phyloP scores from a whole-genome alignment of 2,329 filamentous ascomycete genomes.

The Xylariaceae sp. region DNA sequence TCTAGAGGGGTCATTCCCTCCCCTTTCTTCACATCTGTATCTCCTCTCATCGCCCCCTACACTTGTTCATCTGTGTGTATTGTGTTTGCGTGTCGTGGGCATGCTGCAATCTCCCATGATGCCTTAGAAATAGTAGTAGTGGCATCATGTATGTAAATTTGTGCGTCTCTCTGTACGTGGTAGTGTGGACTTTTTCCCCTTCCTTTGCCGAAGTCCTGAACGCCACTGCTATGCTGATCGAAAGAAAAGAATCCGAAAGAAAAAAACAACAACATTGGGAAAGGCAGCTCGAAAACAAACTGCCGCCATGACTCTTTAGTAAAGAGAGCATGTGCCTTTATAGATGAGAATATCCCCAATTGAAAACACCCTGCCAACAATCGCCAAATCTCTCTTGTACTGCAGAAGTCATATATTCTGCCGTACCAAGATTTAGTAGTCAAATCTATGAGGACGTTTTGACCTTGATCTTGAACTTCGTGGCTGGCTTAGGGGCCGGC shows the following conservation, averaged over 20 bases:
- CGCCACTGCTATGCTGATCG: conserved; percentile 22
- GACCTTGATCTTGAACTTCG: conserved; percentile 31
- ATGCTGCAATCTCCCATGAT: not conserved
- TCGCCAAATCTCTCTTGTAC: not conserved
- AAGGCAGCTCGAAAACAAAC: not conserved
- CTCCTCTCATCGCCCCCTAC: not conserved
- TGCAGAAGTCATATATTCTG: not conserved
- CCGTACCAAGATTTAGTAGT: not conserved
- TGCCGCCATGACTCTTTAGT: not conserved
- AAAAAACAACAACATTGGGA: not conserved
- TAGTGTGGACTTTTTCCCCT: not conserved
- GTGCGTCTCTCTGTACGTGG: not conserved
- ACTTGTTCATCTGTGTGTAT: not conserved
- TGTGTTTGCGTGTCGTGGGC: not conserved
- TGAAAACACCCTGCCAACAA: too few species aligned
- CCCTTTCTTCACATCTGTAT: too few species aligned
- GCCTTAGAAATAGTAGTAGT: not conserved
- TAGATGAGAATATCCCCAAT: conserved; percentile 2
- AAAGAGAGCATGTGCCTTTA: conserved; percentile 1
- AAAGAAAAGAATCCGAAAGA: not conserved
- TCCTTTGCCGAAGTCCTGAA: conserved; percentile 3
- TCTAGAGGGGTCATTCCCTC: too few species aligned
- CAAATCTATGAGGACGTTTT: conserved; percentile 20
- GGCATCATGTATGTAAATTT: not conserved
- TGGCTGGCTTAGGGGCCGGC: conserved; percentile 14